A percentile compares a stretch with the other conserved stretches of the same genome.
phyloP scores from a whole-genome alignment of 1,284 basidiomycete species.

The Microbotryomycetes sp. region DNA sequence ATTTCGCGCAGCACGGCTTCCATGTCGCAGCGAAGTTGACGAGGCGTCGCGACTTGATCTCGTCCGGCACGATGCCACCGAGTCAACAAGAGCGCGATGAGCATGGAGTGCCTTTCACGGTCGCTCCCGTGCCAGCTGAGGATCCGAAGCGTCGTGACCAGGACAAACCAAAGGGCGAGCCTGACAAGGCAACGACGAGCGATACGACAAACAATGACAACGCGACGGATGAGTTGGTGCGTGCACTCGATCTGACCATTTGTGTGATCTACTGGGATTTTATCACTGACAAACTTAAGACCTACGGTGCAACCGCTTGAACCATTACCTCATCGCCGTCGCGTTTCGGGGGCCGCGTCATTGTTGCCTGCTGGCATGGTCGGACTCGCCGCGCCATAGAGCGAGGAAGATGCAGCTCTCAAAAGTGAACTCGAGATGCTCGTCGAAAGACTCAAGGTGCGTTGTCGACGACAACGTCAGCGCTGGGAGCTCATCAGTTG shows the following conservation, averaged over 20 bases:
- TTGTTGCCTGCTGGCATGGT: too few species aligned
- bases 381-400: too few species aligned
- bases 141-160: slow-evolving; percentile 61
- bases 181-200: background rate
- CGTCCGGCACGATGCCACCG: background rate
- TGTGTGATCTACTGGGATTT: background rate
- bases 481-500: background rate
- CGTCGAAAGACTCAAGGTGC: slow-evolving; percentile 82
- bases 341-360: background rate
- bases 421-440: slow-evolving; percentile 97
- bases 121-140: slow-evolving; percentile 54
- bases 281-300: slow-evolving; percentile 1
- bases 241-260: background rate
- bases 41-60: too few species aligned
- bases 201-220: slow-evolving; percentile 10
- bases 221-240: background rate
- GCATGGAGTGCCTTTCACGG: slow-evolving; percentile 29
- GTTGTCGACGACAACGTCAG: slow-evolving; percentile 11
- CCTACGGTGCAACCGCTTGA: background rate
- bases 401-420: slow-evolving; percentile 88
- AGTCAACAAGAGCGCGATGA: slow-evolving; percentile 9
- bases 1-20: too few species aligned
- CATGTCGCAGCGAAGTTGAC: too few species aligned
- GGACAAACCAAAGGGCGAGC: slow-evolving; percentile 15
- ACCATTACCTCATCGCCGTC: background rate